Percentiles rank a stretch among this genome's conserved stretches.
Evolutionary conservation across 164 flowering plant species (phyloP).

Genomic region (Kalanchoe fedtschenkoi): DNA sequence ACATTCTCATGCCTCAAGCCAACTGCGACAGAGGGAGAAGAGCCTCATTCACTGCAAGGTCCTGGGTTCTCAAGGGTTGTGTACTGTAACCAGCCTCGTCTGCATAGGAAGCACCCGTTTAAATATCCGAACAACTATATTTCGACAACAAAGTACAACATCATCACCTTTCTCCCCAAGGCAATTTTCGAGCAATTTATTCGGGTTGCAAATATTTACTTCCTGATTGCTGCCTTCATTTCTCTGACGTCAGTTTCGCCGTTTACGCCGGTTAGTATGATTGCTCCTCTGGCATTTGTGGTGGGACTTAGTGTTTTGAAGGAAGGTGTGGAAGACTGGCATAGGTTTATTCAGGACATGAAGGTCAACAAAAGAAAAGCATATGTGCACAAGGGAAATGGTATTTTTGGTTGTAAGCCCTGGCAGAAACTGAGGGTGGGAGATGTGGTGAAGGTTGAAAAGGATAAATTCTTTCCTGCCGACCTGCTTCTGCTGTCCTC

Average conservation of each 20-base stretch:
- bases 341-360: conserved; percentile 79
- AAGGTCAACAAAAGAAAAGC: conserved; percentile 69
- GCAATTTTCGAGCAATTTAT: conserved; percentile 91
- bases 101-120: conserved; percentile 47
- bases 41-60: conserved; percentile 40
- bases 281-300: conserved; percentile 84
- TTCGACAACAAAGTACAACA: conserved; percentile 86
- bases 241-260: conserved; percentile 71
- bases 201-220: conserved; percentile 91
- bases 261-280: conserved; percentile 76
- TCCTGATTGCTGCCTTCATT: conserved; percentile 67
- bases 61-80: conserved; percentile 74
- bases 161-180: conserved; percentile 74
- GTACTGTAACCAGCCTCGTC: conserved; percentile 59
- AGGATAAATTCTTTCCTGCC: conserved; percentile 82
- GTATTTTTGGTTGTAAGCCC: conserved; percentile 39
- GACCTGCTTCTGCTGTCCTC: conserved; percentile 76
- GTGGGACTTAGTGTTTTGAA: conserved; percentile 95
- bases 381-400: conserved; percentile 44
- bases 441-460: conserved; percentile 76
- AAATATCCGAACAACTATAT: conserved; percentile 60
- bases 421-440: conserved; percentile 77
- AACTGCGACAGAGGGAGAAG: conserved; percentile 17
- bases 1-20: conserved; percentile 48
- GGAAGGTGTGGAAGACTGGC: conserved; percentile 92